Conservation (phyloP, 2,329 filamentous ascomycete genomes). For the Dactylellina leptospora region DNA sequence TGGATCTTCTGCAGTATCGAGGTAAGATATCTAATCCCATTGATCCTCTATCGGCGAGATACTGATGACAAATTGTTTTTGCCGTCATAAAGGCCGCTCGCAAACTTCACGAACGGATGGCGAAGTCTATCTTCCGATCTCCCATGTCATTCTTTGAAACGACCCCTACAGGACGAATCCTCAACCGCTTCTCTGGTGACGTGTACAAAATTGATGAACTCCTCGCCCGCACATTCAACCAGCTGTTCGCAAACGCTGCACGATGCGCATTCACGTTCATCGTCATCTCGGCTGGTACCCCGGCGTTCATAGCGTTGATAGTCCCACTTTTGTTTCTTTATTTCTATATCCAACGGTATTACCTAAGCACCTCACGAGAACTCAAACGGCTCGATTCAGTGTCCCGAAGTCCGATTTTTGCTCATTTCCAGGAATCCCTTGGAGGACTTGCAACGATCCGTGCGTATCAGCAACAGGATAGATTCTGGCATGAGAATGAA, state of each 20-base stretch:
- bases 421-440: constrained; percentile 96
- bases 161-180: constrained; percentile 91
- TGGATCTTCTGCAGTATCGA: constrained; percentile 99
- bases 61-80: constrained; percentile 58
- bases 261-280: constrained; percentile 82
- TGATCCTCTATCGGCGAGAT: no score
- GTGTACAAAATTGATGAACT: constrained; percentile 83
- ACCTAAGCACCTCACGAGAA: constrained; percentile 93
- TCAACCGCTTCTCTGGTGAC: constrained; percentile 89
- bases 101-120: constrained; percentile 97
- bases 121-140: constrained; percentile 93
- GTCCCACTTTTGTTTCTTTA: constrained; percentile 83
- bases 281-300: constrained; percentile 83
- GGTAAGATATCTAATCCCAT: constrained; percentile 63
- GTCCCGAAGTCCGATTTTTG: constrained; percentile 93
- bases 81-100: constrained; percentile 75
- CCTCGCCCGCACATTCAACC: constrained; percentile 95
- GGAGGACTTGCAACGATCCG: constrained; percentile 94
- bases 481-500: constrained; percentile 93
- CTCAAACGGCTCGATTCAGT: constrained; percentile 95
- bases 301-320: constrained; percentile 80
- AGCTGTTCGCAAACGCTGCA: constrained; percentile 82
- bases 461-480: constrained; percentile 85
- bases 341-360: constrained; percentile 94
- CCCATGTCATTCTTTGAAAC: constrained; percentile 99